Evolutionary conservation across 805 yeast species (phyloP).

Genomic region (Metschnikowia proteae): DNA sequence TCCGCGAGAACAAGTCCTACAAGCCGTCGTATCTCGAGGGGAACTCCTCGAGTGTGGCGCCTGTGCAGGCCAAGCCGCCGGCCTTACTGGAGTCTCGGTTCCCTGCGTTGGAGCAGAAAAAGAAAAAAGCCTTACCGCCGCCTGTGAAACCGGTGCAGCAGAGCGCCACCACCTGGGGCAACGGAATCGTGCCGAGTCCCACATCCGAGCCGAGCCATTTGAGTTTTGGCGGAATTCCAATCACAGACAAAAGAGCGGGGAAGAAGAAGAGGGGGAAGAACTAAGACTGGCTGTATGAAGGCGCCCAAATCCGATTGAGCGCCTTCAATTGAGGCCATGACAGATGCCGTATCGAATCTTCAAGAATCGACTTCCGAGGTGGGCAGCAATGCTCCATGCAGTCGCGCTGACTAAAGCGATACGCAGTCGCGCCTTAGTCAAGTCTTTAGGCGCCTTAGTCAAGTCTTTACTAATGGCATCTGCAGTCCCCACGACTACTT

Average conservation of each 20-base stretch:
- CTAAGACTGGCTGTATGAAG: not conserved
- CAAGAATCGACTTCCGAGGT: no score
- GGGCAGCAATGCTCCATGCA: not conserved
- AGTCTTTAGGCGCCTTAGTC: not conserved
- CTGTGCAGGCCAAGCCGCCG: conserved; percentile 23
- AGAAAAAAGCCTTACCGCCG: conserved; percentile 44
- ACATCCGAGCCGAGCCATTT: conserved; percentile 7
- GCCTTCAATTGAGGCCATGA: no score
- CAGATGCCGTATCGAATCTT: no score
- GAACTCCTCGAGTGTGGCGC: conserved; percentile 1
- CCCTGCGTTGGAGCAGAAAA: conserved; percentile 45
- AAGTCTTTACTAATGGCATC: not conserved
- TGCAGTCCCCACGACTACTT: not conserved
- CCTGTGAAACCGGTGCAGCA: conserved; percentile 50
- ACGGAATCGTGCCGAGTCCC: conserved; percentile 7
- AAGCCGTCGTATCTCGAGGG: conserved; percentile 33
- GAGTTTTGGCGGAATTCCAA: conserved; percentile 18
- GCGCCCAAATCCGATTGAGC: not conserved
- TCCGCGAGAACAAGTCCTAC: conserved; percentile 21
- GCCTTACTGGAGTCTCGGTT: conserved; percentile 32
- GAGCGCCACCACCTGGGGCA: conserved; percentile 16
- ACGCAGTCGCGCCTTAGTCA: not conserved
- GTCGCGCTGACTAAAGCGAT: not conserved
- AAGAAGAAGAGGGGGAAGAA: conserved; percentile 9
- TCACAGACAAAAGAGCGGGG: conserved; percentile 17